Base-by-base conservation (phyloP, 306 rosid genomes). In the Rosa multiflora region DNA sequence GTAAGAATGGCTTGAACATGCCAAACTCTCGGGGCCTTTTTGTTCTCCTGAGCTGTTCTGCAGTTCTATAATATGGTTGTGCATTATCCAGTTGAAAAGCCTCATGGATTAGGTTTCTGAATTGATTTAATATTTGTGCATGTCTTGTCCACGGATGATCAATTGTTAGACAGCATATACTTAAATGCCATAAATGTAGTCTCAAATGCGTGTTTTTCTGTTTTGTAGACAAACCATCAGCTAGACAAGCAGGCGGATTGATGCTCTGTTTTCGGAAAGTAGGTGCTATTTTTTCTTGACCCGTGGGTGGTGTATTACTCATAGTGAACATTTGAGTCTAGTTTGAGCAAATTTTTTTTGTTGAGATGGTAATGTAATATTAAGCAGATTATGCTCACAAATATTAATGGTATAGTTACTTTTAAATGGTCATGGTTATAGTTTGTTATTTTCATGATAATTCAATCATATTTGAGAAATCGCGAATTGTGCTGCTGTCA, bases 321-420 rank as follows among this genome's bases (percentile, higher is more conserved):
- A 40, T 35, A 48, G 79, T 6, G 23, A 63, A 76, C 79, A 20
- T 63, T 48, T 12, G 37, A 76, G 23, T 76, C 62, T 76, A 37
- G 59, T 64, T 76, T 11, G 72, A 48, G 79, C 62, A 48, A 63
- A 0, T 18, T 76, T 44, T 61, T 51, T 59, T 26, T 42, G 40
- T 47, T 76, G 72, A 48, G n/a, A 47, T 64, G 79, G 72, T 63
- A 11, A 32, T 76, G 79, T 76, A 76, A 61, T 62, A 42, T 74
- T 59, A 59, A 61, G 77, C 77, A 37, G 67, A 73, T 51, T 73
- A 55, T 53, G 70, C 58, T 17, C 70, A 44, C 1, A 43, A 20
- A 23, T 9, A 61, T 43, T 14, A 39, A 23, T 61, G 32, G 78
- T 75, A 75, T 75, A 75, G 70, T 75, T 43, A 44, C 42, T 59